Percentiles rank a stretch among this genome's conserved stretches.
Evolutionary conservation across 2,329 filamentous ascomycete species (phyloP).

Genomic region (Arthrobotrys sinensis): DNA sequence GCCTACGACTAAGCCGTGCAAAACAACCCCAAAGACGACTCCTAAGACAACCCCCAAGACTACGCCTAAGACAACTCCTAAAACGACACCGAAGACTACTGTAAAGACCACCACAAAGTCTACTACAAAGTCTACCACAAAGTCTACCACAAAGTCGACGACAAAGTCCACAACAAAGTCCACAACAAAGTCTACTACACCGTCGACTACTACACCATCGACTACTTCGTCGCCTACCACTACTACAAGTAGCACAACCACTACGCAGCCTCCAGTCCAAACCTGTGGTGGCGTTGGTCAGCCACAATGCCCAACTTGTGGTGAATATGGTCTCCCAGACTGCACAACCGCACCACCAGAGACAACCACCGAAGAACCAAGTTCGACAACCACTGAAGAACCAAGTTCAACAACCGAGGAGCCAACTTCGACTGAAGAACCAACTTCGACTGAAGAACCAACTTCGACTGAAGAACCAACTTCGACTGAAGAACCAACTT

Average conservation of each 20-base stretch:
- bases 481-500: neutral
- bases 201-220: neutral
- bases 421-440: neutral
- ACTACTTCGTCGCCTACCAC: neutral
- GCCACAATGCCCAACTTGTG: too few relatives aligned
- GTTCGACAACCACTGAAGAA: neutral
- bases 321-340: too few relatives aligned
- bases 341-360: neutral
- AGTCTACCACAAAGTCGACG: neutral
- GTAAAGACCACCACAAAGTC: constrained; percentile 7
- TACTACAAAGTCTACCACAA: constrained; percentile 6
- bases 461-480: neutral
- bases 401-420: neutral
- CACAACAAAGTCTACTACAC: constrained; percentile 2
- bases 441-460: neutral
- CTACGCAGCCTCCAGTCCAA: too few relatives aligned
- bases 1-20: neutral
- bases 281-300: too few relatives aligned
- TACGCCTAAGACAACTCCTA: neutral
- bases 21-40: neutral
- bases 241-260: neutral
- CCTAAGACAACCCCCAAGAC: neutral
- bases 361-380: neutral
- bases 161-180: constrained; percentile 1
- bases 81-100: neutral